Evolutionary conservation across 2,329 filamentous ascomycete species (phyloP).

Genomic region (Pseudocercospora fijiensis): DNA sequence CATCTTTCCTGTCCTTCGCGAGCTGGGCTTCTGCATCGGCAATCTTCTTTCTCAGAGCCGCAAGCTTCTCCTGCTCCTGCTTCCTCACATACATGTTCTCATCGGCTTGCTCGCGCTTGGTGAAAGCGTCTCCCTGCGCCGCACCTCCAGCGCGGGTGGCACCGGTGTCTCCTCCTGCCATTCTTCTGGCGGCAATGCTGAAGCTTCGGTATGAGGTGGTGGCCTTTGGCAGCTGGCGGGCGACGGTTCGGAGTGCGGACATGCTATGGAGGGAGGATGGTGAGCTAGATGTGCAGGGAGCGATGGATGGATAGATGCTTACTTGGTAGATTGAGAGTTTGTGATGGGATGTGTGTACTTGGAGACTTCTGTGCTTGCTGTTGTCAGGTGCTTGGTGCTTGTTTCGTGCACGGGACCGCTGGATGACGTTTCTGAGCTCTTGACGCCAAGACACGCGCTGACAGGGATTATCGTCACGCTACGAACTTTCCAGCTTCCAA

Average conservation of each 20-base stretch:
- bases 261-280: slow-evolving; percentile 22
- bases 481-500: slow-evolving; percentile 2
- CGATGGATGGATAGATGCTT: slow-evolving; percentile 7
- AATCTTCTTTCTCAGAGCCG: slow-evolving; percentile 40
- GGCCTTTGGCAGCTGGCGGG: slow-evolving; percentile 43
- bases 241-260: slow-evolving; percentile 35
- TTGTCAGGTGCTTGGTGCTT: slow-evolving; percentile 6
- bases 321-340: slow-evolving; percentile 8
- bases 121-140: slow-evolving; percentile 77
- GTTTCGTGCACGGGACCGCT: not conserved
- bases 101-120: slow-evolving; percentile 80
- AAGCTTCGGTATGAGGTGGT: slow-evolving; percentile 42
- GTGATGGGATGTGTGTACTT: slow-evolving; percentile 2
- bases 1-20: slow-evolving; percentile 35
- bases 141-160: slow-evolving; percentile 43
- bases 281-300: slow-evolving; percentile 9
- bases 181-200: slow-evolving; percentile 44
- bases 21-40: slow-evolving; percentile 31
- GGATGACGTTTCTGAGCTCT: not conserved
- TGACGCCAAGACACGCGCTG: not conserved
- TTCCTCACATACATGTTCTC: slow-evolving; percentile 83
- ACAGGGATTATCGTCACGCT: not conserved
- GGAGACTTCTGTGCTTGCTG: not conserved
- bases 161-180: slow-evolving; percentile 48
- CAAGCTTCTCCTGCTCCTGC: slow-evolving; percentile 82